Conservation (phyloP, 352 stramenopile species). For the Globisporangium heterothallicum region DNA sequence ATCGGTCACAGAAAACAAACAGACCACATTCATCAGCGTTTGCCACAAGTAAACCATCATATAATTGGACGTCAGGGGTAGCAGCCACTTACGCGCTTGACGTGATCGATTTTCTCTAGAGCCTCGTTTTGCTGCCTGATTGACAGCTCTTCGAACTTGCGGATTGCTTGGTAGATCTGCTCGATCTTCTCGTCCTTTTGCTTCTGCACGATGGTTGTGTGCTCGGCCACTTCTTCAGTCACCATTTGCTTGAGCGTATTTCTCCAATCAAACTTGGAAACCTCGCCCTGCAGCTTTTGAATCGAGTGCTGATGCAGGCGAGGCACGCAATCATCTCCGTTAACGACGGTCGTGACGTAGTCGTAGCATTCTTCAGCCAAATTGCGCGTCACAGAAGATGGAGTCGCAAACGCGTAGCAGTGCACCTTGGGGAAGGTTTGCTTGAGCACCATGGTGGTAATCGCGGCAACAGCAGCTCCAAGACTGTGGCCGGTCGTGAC, state of each 20-base stretch:
- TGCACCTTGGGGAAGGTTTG: conserved; percentile 37
- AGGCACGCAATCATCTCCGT: conserved; percentile 79
- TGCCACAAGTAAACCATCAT: no score
- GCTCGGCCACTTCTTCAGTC: conserved; percentile 50
- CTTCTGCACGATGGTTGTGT: conserved; percentile 36
- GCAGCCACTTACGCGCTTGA: conserved; percentile 28
- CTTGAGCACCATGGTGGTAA: conserved; percentile 50
- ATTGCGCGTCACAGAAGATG: conserved; percentile 61
- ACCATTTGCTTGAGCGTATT: conserved; percentile 47
- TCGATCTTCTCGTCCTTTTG: conserved; percentile 48
- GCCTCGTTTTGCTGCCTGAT: conserved; percentile 37
- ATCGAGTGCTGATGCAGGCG: conserved; percentile 76
- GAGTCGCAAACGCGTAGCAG: conserved; percentile 68
- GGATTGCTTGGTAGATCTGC: conserved; percentile 35
- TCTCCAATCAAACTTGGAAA: conserved; percentile 66
- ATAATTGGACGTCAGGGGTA: background rate
- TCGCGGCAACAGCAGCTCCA: conserved; percentile 57
- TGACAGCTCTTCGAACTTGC: conserved; percentile 37
- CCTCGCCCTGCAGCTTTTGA: conserved; percentile 52
- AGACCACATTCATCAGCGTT: no score
- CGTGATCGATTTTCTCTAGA: conserved; percentile 41
- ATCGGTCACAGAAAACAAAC: background rate
- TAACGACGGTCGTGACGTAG: conserved; percentile 68
- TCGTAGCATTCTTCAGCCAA: conserved; percentile 45
- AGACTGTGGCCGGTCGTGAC: conserved; percentile 70